These are phyloP conservation scores for Metarhizium brunneum DNA, from an alignment of 2,329 filamentous ascomycete species.

Conservation along the genomic window DNA sequence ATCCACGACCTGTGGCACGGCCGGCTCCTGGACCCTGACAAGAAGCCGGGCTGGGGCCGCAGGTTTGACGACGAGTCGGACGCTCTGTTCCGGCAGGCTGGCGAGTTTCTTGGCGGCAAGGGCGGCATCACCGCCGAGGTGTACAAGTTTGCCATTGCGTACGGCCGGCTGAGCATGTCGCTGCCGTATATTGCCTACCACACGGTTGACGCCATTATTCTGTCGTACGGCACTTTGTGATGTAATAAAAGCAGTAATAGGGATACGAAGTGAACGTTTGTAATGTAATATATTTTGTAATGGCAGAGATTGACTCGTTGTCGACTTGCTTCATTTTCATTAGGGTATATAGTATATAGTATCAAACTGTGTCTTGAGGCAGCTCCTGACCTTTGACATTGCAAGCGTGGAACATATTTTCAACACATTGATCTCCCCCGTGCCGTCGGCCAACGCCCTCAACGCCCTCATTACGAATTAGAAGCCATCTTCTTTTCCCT, in stretches of 20 bases:
- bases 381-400: no score
- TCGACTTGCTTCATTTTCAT: no score
- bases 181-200: slow-evolving; percentile 7
- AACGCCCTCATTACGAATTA: background rate
- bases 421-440: no score
- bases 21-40: background rate
- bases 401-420: no score
- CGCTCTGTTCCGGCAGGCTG: slow-evolving; percentile 1
- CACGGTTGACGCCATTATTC: slow-evolving; percentile 6
- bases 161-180: slow-evolving; percentile 5
- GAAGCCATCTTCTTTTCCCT: background rate
- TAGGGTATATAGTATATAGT: no score
- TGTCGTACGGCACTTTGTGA: background rate
- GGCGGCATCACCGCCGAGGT: slow-evolving; percentile 3
- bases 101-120: slow-evolving; percentile 2
- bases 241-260: no score
- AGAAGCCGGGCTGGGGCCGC: slow-evolving; percentile 6
- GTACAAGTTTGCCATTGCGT: slow-evolving; percentile 7
- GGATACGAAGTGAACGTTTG: no score
- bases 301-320: no score
- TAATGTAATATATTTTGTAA: no score
- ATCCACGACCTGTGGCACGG: slow-evolving; percentile 6
- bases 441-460: no score
- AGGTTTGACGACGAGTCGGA: slow-evolving; percentile 4
- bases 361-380: no score